Evolutionary conservation across 2,329 filamentous ascomycete species (phyloP).

Genomic region (Harringtonia aguacate): DNA sequence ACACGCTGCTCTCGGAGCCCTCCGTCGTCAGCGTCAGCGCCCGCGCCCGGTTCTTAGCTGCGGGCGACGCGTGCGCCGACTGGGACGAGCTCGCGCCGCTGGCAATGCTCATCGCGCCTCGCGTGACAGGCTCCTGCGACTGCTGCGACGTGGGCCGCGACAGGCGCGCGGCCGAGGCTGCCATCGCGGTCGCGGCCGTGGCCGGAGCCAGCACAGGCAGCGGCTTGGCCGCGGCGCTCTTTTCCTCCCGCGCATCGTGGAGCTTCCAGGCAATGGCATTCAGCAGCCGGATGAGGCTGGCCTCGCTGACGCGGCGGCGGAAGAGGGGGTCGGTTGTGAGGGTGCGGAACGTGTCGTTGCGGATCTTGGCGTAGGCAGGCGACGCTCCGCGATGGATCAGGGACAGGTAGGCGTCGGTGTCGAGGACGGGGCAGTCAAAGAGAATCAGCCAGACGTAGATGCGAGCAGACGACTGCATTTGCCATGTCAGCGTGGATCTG

Average conservation of each 20-base stretch:
- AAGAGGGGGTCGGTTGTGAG: constrained; percentile 96
- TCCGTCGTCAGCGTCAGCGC: constrained; percentile 52
- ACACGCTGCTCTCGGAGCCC: constrained; percentile 46
- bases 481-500: constrained; percentile 1
- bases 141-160: constrained; percentile 10
- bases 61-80: constrained; percentile 26
- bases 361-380: constrained; percentile 92
- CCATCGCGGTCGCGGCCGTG: not conserved
- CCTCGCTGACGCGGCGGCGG: constrained; percentile 87
- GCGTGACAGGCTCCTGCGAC: not conserved
- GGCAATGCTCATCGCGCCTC: not conserved
- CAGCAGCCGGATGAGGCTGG: constrained; percentile 83
- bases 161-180: constrained; percentile 9
- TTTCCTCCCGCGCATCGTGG: constrained; percentile 59
- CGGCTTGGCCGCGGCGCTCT: constrained; percentile 20
- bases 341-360: constrained; percentile 96
- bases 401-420: constrained; percentile 78
- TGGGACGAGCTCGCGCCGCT: constrained; percentile 22
- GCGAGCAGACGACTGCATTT: constrained; percentile 68
- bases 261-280: constrained; percentile 94
- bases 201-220: not conserved
- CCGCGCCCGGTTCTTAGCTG: constrained; percentile 39
- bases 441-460: constrained; percentile 96
- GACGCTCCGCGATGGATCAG: constrained; percentile 90
- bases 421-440: constrained; percentile 73